A percentile compares a stretch with the other conserved stretches of the same genome.
phyloP scores from a whole-genome alignment of 2,329 filamentous ascomycete genomes.

The Arthroderma sp. region DNA sequence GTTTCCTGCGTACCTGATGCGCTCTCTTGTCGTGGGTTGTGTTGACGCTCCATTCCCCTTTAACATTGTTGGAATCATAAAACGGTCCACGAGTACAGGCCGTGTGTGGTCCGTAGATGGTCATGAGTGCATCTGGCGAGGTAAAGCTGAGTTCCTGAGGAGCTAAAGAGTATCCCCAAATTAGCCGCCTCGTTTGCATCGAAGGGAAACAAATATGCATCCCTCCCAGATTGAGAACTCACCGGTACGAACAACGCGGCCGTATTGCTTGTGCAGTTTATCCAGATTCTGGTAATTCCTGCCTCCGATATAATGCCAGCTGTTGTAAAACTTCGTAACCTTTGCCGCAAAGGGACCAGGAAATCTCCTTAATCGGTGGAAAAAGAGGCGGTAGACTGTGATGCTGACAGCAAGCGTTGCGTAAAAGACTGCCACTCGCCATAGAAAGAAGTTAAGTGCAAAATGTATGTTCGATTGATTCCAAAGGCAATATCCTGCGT shows the following conservation, averaged over 20 bases:
- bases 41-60: not conserved
- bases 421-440: not conserved
- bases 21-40: not conserved
- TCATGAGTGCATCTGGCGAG: not conserved
- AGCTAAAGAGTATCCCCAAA: not conserved
- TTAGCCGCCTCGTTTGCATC: too few species aligned
- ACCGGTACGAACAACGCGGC: not conserved
- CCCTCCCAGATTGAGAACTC: not conserved
- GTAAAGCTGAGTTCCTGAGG: not conserved
- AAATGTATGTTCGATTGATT: too few species aligned
- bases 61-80: not conserved
- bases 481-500: too few species aligned
- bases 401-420: not conserved
- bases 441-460: not conserved
- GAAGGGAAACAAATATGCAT: too few species aligned
- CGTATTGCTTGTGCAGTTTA: not conserved
- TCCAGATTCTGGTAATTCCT: not conserved
- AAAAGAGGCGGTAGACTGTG: not conserved
- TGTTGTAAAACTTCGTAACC: not conserved
- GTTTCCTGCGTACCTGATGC: not conserved
- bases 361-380: not conserved
- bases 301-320: not conserved
- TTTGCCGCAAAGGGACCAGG: not conserved
- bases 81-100: not conserved
- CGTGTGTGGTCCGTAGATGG: not conserved